A percentile compares a stretch with the other conserved stretches of the same genome.
Conservation (phyloP, 768 basidiomycete species). For the Tulasnella sp. region DNA sequence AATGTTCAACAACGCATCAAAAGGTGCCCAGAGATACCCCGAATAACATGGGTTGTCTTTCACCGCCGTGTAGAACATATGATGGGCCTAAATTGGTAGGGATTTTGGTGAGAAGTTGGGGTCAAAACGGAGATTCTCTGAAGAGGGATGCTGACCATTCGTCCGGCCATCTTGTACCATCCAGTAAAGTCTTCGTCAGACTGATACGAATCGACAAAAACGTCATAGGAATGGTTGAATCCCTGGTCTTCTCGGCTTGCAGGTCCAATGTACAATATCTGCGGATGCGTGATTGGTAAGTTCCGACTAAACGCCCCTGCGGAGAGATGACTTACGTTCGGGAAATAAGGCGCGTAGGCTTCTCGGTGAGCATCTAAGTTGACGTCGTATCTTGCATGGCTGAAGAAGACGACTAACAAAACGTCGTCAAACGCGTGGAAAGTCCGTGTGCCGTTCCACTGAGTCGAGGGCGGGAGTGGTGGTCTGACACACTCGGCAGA, state of each 20-base stretch:
- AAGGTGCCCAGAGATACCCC: slow-evolving; percentile 52
- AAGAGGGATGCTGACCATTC: slow-evolving; percentile 42
- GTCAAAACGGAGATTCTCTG: not conserved
- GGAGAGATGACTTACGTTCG: slow-evolving; percentile 43
- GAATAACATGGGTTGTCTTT: slow-evolving; percentile 46
- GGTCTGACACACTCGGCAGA: not conserved
- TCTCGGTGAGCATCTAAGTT: slow-evolving; percentile 48
- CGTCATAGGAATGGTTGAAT: slow-evolving; percentile 49
- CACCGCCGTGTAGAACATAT: slow-evolving; percentile 50
- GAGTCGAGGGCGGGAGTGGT: slow-evolving; percentile 4
- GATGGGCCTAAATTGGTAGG: slow-evolving; percentile 44
- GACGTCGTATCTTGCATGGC: slow-evolving; percentile 46
- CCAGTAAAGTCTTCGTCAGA: slow-evolving; percentile 42
- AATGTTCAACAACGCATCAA: slow-evolving; percentile 49
- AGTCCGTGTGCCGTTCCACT: not conserved
- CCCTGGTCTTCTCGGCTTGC: slow-evolving; percentile 46
- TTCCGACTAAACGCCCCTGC: too few relatives aligned
- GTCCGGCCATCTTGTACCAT: slow-evolving; percentile 39
- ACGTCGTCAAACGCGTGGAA: slow-evolving; percentile 41
- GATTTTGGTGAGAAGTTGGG: not conserved
- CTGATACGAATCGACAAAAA: slow-evolving; percentile 47
- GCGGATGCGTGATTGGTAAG: not conserved
- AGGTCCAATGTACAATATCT: slow-evolving; percentile 52
- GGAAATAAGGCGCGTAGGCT: slow-evolving; percentile 48
- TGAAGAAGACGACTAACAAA: slow-evolving; percentile 50